These are phyloP conservation scores for Funneliformis mosseae DNA, from an alignment of 192 early-diverging fungal genomes.

Conservation along the genomic window DNA sequence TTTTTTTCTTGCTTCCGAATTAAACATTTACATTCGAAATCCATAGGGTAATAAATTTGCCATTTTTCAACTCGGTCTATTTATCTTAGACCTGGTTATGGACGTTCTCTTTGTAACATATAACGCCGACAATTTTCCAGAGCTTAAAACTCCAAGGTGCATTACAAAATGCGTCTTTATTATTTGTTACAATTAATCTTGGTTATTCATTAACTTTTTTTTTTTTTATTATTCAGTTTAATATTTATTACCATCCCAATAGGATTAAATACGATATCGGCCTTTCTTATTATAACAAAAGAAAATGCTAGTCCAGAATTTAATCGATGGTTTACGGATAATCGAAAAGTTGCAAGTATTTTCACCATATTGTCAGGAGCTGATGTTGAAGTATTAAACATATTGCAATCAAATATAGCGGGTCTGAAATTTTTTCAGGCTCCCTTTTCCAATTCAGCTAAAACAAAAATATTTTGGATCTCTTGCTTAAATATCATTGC, in stretches of 20 bases:
- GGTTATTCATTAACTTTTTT: neutral
- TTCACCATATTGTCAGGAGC: constrained; percentile 23
- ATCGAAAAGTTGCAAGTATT: neutral
- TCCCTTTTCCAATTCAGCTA: neutral
- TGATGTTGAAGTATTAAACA: constrained; percentile 13
- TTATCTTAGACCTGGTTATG: neutral
- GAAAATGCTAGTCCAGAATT: neutral
- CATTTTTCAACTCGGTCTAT: neutral
- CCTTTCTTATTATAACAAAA: constrained; percentile 2
- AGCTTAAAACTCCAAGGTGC: constrained; percentile 12
- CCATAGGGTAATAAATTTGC: constrained; percentile 1
- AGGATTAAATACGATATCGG: neutral
- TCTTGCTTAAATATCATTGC: constrained; percentile 2
- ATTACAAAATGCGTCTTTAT: too few relatives aligned
- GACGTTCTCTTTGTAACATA: constrained; percentile 6
- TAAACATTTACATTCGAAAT: too few relatives aligned
- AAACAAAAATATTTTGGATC: constrained; percentile 8
- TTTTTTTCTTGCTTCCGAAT: too few relatives aligned
- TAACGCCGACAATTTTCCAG: neutral
- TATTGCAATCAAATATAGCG: neutral
- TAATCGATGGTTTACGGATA: neutral
- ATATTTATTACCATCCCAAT: constrained; percentile 4
- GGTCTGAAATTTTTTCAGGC: constrained; percentile 15
- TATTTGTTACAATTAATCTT: neutral
- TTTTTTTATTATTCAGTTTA: constrained; percentile 1